Percentiles rank a stretch among this genome's conserved stretches.
phyloP scores from a whole-genome alignment of 164 flowering plant species.

The Magnolia sinica region DNA sequence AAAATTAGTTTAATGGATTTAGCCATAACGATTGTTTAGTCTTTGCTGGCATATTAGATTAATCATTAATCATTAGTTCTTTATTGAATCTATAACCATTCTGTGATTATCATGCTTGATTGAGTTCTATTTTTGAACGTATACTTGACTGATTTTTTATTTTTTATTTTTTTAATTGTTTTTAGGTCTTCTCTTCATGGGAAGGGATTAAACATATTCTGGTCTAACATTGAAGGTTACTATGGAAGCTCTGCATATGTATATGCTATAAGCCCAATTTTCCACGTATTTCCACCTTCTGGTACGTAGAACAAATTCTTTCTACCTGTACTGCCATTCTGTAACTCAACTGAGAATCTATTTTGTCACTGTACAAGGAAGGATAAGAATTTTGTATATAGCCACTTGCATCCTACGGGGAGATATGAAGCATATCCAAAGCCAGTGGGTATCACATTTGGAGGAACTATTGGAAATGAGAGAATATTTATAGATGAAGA shows the following conservation, averaged over 20 bases:
- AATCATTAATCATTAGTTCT: no score
- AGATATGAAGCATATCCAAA: constrained; percentile 78
- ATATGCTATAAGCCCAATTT: constrained; percentile 71
- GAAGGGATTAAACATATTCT: constrained; percentile 84
- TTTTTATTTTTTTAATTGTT: no score
- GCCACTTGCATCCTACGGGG: constrained; percentile 62
- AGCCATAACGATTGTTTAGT: no score
- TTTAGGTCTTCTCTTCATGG: constrained; percentile 82
- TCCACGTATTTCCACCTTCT: constrained; percentile 47
- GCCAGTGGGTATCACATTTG: constrained; percentile 87
- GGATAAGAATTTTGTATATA: constrained; percentile 90
- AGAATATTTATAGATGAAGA: constrained; percentile 87
- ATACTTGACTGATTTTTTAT: neutral
- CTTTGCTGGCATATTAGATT: no score
- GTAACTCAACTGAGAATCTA: neutral
- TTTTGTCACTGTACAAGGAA: constrained; percentile 46
- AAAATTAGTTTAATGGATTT: no score
- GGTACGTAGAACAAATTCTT: no score
- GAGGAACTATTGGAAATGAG: constrained; percentile 80
- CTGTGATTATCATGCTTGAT: no score
- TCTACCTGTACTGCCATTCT: no score
- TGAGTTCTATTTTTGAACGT: no score
- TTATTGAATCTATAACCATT: no score
- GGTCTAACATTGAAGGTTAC: constrained; percentile 89
- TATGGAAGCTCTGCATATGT: constrained; percentile 81